Percentiles rank a stretch among this genome's conserved stretches.
Conservation (phyloP, 345 rosid genomes). For the Arabis alpina region DNA sequence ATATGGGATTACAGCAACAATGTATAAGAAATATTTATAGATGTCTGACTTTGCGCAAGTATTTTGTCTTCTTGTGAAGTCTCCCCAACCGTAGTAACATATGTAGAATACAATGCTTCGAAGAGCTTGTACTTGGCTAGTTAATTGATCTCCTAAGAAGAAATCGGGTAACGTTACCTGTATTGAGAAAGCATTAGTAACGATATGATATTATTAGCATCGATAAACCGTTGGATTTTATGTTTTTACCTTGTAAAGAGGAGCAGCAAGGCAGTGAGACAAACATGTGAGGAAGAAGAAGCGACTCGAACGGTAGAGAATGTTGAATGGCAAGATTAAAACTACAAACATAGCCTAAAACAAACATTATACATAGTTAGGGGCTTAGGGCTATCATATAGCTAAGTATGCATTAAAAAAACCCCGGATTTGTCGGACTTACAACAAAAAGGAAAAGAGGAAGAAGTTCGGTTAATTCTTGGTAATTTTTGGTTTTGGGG, state of each 20-base stretch:
- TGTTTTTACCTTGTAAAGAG: slow-evolving; percentile 44
- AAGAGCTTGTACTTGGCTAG: slow-evolving; percentile 75
- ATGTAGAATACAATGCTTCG: slow-evolving; percentile 57
- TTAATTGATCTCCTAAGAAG: slow-evolving; percentile 65
- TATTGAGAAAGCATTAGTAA: slow-evolving; percentile 33
- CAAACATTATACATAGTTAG: slow-evolving; percentile 43
- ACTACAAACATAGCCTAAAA: slow-evolving; percentile 47
- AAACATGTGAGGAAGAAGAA: slow-evolving; percentile 46
- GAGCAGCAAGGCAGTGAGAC: slow-evolving; percentile 47
- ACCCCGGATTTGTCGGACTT: slow-evolving; percentile 19
- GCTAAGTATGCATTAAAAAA: neutral
- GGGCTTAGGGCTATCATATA: neutral
- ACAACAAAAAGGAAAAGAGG: slow-evolving; percentile 48
- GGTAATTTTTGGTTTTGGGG: slow-evolving; percentile 44
- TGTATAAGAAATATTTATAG: slow-evolving; percentile 44
- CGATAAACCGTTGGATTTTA: slow-evolving; percentile 18
- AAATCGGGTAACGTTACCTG: slow-evolving; percentile 68
- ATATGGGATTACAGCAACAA: slow-evolving; percentile 59
- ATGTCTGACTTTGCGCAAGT: slow-evolving; percentile 43
- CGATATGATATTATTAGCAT: slow-evolving; percentile 17
- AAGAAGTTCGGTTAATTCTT: slow-evolving; percentile 54
- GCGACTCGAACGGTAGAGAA: slow-evolving; percentile 50
- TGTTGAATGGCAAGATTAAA: slow-evolving; percentile 53
- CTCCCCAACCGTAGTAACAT: slow-evolving; percentile 65
- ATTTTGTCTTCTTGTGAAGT: slow-evolving; percentile 52